phyloP scores from a whole-genome alignment of 2,329 filamentous ascomycete genomes.

The Clarireedia homoeocarpa region DNA sequence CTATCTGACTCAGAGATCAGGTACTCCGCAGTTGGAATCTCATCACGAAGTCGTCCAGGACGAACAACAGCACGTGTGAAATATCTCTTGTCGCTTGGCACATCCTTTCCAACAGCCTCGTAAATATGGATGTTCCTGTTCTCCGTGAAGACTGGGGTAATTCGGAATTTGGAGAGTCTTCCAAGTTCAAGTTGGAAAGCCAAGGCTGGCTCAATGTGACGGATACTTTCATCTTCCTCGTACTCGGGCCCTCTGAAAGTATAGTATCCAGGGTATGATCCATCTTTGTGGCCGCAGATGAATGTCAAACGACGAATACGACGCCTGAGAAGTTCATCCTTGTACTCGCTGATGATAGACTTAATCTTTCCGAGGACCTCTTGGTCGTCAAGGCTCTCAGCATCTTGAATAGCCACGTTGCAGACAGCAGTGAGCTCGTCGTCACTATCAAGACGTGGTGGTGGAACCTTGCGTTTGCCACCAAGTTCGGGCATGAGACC shows the following conservation, averaged over 20 bases:
- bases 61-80: constrained; percentile 95
- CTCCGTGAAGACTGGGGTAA: constrained; percentile 96
- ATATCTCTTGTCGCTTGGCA: constrained; percentile 96
- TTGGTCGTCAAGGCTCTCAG: constrained; percentile 73
- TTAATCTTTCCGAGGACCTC: constrained; percentile 72
- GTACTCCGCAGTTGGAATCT: constrained; percentile 98
- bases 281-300: constrained; percentile 90
- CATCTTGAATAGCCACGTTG: constrained; percentile 85
- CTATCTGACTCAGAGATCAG: constrained; percentile 95
- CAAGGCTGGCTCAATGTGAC: constrained; percentile 91
- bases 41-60: constrained; percentile 87
- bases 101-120: constrained; percentile 88
- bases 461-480: constrained; percentile 59
- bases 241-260: constrained; percentile 93
- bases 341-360: constrained; percentile 69
- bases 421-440: constrained; percentile 86
- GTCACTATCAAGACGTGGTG: constrained; percentile 46
- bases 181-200: constrained; percentile 97
- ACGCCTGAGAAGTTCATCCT: constrained; percentile 73
- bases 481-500: constrained; percentile 65
- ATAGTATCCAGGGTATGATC: constrained; percentile 93
- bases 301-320: constrained; percentile 88
- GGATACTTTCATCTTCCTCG: constrained; percentile 87
- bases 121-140: constrained; percentile 99
- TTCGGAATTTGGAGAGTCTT: constrained; percentile 92